Evolutionary conservation across 108 stramenopile genomes (phyloP).

Genomic region (Schizochytrium sp.): DNA sequence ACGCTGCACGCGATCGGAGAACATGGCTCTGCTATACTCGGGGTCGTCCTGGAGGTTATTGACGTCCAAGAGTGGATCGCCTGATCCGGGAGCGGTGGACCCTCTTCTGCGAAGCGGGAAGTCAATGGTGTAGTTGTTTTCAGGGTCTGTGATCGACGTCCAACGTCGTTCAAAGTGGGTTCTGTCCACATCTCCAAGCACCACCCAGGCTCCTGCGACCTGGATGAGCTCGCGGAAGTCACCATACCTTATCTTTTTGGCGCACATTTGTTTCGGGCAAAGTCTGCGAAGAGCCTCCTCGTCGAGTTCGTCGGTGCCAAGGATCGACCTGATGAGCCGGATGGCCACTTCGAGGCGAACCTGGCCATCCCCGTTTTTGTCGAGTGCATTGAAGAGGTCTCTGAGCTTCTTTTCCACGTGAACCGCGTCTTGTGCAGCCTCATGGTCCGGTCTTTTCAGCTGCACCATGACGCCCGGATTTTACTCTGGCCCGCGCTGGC

Average conservation of each 20-base stretch:
- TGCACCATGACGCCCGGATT: not conserved
- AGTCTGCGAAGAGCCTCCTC: not conserved
- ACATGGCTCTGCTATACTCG: not conserved
- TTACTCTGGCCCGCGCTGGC: too few species aligned
- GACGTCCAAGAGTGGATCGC: not conserved
- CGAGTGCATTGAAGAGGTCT: not conserved
- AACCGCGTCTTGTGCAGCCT: not conserved
- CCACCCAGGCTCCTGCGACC: not conserved
- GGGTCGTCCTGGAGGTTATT: not conserved
- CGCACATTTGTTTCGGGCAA: not conserved
- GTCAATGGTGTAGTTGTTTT: not conserved
- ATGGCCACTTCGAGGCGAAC: not conserved
- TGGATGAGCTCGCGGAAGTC: not conserved
- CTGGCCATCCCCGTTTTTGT: not conserved
- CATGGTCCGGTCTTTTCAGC: not conserved
- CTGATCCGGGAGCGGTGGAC: not conserved
- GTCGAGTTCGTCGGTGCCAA: not conserved
- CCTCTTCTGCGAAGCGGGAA: not conserved
- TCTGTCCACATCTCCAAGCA: not conserved
- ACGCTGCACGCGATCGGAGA: not conserved
- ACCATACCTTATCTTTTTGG: not conserved
- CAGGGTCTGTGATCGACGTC: slow-evolving; percentile 5
- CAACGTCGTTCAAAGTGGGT: slow-evolving; percentile 9
- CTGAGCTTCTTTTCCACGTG: not conserved
- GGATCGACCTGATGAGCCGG: not conserved